Evolutionary conservation across 1,139 yeast species (phyloP).

Genomic region (Debaryomyces fabryi): DNA sequence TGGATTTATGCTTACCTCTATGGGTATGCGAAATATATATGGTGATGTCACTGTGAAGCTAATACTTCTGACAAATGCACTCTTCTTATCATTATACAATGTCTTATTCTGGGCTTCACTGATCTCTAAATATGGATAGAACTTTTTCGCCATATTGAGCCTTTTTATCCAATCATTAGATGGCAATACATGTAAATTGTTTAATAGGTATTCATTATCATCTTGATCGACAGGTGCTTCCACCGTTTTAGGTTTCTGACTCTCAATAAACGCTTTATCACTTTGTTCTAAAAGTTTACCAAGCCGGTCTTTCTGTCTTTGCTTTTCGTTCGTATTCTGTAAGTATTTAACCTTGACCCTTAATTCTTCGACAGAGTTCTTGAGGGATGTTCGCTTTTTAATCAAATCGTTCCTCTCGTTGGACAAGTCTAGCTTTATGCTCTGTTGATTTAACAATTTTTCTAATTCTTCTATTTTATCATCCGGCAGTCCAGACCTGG

Average conservation of each 20-base stretch:
- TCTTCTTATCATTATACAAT: conserved; percentile 11
- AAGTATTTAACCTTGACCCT: conserved; percentile 21
- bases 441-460: conserved; percentile 22
- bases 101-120: conserved; percentile 21
- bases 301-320: conserved; percentile 20
- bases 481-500: neutral
- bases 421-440: conserved; percentile 22
- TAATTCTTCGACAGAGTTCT: conserved; percentile 24
- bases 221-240: conserved; percentile 16
- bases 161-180: conserved; percentile 40
- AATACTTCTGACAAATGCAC: conserved; percentile 21
- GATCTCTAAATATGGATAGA: conserved; percentile 31
- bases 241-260: neutral
- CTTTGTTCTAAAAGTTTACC: conserved; percentile 29
- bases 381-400: conserved; percentile 21
- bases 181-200: conserved; percentile 38
- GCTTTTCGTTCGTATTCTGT: conserved; percentile 19
- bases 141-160: conserved; percentile 27
- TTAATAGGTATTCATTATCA: conserved; percentile 22
- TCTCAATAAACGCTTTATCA: conserved; percentile 18
- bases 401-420: conserved; percentile 26
- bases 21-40: conserved; percentile 25
- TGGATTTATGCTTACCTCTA: conserved; percentile 23
- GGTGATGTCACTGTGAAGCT: conserved; percentile 26
- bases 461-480: conserved; percentile 9